A percentile compares a stretch with the other conserved stretches of the same genome.
Evolutionary conservation across 1,284 basidiomycete species (phyloP).

Genomic region (Xerocomus nothofagi): DNA sequence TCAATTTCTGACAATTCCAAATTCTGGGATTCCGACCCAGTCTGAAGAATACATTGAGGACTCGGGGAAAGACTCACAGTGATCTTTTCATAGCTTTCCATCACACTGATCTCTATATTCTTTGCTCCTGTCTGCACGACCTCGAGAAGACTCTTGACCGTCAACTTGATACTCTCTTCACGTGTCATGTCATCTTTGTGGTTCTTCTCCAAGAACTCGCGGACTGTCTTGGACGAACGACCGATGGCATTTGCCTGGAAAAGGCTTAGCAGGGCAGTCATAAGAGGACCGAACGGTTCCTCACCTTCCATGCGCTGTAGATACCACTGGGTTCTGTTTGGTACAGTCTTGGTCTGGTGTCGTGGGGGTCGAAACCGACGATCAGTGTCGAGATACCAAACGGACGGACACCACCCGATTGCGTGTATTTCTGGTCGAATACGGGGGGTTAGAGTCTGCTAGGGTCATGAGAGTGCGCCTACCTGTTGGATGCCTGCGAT

Average conservation of each 20-base stretch:
- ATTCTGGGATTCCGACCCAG: conserved; percentile 50
- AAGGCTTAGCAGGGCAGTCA: not conserved
- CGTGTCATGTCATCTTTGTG: conserved; percentile 88
- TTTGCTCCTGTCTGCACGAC: conserved; percentile 99
- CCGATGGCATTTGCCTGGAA: conserved; percentile 94
- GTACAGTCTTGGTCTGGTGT: conserved; percentile 86
- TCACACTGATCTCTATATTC: conserved; percentile 97
- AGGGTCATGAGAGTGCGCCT: conserved; percentile 18
- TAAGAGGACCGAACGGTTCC: conserved; percentile 19
- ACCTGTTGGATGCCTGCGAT: conserved; percentile 98
- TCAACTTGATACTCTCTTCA: conserved; percentile 92
- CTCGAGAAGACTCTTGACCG: conserved; percentile 94
- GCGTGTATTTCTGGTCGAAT: conserved; percentile 83
- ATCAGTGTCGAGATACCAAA: conserved; percentile 98
- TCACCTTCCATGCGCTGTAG: conserved; percentile 97
- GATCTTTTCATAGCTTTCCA: conserved; percentile 91
- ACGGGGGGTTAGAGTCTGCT: not conserved
- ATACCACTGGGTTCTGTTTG: conserved; percentile 98
- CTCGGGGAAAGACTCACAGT: conserved; percentile 56
- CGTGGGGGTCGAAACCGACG: conserved; percentile 96
- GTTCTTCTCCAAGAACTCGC: conserved; percentile 99
- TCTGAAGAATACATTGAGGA: not conserved
- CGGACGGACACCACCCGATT: conserved; percentile 97
- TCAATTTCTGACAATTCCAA: conserved; percentile 87
- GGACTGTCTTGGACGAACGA: conserved; percentile 95